Evolutionary conservation across 768 basidiomycete species (phyloP), one percentile per base, ranked within the genome.

Genomic region (Tulasnella calospora): DNA sequence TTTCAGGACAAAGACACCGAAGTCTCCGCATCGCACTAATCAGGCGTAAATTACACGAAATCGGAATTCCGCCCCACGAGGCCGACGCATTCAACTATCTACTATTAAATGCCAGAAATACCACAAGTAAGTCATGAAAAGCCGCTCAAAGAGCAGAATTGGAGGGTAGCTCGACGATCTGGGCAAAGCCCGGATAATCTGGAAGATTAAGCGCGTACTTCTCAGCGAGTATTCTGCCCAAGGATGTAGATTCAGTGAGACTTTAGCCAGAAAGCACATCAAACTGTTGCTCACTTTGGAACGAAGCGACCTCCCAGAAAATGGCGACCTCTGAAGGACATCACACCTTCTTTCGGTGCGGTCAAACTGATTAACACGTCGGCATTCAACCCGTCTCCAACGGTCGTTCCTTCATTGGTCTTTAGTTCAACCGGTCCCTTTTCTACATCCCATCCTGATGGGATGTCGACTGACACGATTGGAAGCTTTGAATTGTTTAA

Each of bases 401-500:
- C 61, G 71, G 23, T 46, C 35, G 74, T 47, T 6, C 84, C 84
- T n/a, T 82, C 41, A 19, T 84, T 82, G 41, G 81, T 83, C 10
- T 80, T 79, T 5, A 85, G 79, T 38, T 80, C 78, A 71, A 84
- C 82, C 36, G 81, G 81, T n/a, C 97, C 97, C 30, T 87, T 85
- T 81, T 96, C 94, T 33, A 99, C 95, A 82, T 96, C 90, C 98
- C 98, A 99, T 10, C 96, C 98, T 0, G 93, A 94, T 0, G 98
- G 98, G 71, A 99, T 95, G 84, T 99, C 98, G 3, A 99, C 92
- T 2, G 93, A 94, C 36, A 99, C 89, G 82, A 98, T 93, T 0
- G 98, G 96, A 19, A 94, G 86, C 9, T 86, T 83, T 5, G 91
- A 90, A 21, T 87, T 82, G 1, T 88, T 86, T 67, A 98, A 85